A percentile compares a stretch with the other conserved stretches of the same genome.
Evolutionary conservation across 805 yeast genomes (phyloP).

Genomic region (Blastobotrys terrestris): DNA sequence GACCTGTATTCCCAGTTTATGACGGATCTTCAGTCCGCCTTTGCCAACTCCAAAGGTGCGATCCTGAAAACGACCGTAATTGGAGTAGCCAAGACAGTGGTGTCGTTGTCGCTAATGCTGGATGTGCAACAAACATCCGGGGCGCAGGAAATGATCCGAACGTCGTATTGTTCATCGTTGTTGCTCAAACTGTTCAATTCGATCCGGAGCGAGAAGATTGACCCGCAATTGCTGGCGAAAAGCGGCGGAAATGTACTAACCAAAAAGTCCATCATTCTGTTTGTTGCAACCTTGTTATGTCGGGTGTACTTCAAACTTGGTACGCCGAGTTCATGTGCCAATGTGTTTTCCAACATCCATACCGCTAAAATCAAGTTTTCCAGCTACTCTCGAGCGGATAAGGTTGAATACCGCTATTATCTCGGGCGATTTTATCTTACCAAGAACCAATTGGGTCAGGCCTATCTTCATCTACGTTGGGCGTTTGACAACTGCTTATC

Average conservation of each 20-base stretch:
- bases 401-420: slow-evolving; percentile 50
- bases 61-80: slow-evolving; percentile 15
- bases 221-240: slow-evolving; percentile 13
- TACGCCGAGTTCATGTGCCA: slow-evolving; percentile 32
- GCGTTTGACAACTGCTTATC: slow-evolving; percentile 40
- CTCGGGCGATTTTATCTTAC: slow-evolving; percentile 51
- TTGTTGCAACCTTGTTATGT: slow-evolving; percentile 49
- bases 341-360: slow-evolving; percentile 53
- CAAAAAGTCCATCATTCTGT: slow-evolving; percentile 47
- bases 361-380: slow-evolving; percentile 40
- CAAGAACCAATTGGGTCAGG: slow-evolving; percentile 45
- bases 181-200: slow-evolving; percentile 56
- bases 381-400: slow-evolving; percentile 41
- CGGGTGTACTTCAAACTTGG: slow-evolving; percentile 43
- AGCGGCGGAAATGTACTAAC: slow-evolving; percentile 10
- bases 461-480: slow-evolving; percentile 51
- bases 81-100: slow-evolving; percentile 10
- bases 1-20: slow-evolving; percentile 46
- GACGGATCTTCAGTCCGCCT: slow-evolving; percentile 36
- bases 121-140: slow-evolving; percentile 19
- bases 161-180: slow-evolving; percentile 45
- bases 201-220: slow-evolving; percentile 44
- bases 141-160: slow-evolving; percentile 30
- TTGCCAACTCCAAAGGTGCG: slow-evolving; percentile 28
- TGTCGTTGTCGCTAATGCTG: slow-evolving; percentile 13